Evolutionary conservation across 2,329 filamentous ascomycete species (phyloP), one percentile per base, ranked within the genome.

Genomic region (Nemania bipapillata): DNA sequence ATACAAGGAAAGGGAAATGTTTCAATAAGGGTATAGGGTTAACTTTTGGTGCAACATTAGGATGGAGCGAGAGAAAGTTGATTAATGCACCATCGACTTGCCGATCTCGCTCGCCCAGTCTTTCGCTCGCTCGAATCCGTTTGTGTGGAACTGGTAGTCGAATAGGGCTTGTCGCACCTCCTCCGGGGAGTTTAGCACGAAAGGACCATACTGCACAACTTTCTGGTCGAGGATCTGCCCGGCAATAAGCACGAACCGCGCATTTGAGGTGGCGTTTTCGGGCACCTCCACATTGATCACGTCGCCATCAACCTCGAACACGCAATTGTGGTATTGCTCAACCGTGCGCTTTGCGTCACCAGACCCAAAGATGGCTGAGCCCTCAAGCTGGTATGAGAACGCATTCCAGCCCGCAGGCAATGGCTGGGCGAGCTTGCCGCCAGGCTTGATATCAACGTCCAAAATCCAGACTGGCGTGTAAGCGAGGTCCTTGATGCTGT

Each of bases 391-490:
- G 80, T 97, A 98, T 17, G 91, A 90, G 77, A 98, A 98, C 1
- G 92, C 89, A 79, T 96, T 97, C 93, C 94, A 98, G 30, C 90
- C 91, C 70, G 85, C 82, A 0, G 95, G 95, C 2, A 98, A 78
- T 4, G 87, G 80, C 82, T 98, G 95, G 24, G 84, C 85, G 72
- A 98, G 84, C 67, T 85, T 88, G 54, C 92, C 94, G 61, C 95
- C 95, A 0, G 94, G 94, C 75, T 89, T 83, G 61, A 98, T 87
- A 22, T 87, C 89, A 59, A 97, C 84, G 78, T 98, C 95, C 52
- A 98, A 85, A 70, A 97, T 86, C 95, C 95, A 98, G n/a, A 98
- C 94, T 0, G 96, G 96, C 1, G 95, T 98, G 81, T 98, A 97
- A 15, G 95, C 94, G 52, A 98, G 84, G 77, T 98, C 94, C 78